Base-by-base conservation (phyloP, 768 basidiomycete species). In the Solioccasus polychromus region DNA sequence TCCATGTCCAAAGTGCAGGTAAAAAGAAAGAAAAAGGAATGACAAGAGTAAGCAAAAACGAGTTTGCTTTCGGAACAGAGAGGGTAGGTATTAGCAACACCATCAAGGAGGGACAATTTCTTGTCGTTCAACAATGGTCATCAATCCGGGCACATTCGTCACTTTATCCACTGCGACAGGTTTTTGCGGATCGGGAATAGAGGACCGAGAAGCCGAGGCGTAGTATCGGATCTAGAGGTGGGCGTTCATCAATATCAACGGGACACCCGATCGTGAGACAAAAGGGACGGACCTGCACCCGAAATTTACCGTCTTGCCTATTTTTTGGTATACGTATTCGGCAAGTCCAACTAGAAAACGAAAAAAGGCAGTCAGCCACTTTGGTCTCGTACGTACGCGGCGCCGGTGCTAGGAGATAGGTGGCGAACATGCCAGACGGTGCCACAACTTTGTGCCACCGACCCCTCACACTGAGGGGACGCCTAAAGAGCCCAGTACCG, bases 91-190 rank as follows among this genome's bases (percentile, higher is more conserved):
- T n/a, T n/a, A n/a, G n/a, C n/a, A n/a, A n/a, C n/a, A n/a, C n/a
- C n/a, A 18, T 62, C 48, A 66, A 40, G 32, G 45, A 3, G n/a
- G n/a, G n/a, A 36, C 20, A 20, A 58, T 35, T 45, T 58, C 66
- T 50, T 65, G 70, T 38, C 81, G 71, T 37, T 67, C 68, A 39
- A 82, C 20, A 59, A 88, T 77, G 30, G 83, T 88, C 88, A 89
- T 90, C 24, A 88, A 72, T 8, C 87, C 88, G 2, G 83, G 82
- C 6, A 89, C 73, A 51, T 76, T 74, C 52, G 68, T 75, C 39
- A 76, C 79, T 47, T 76, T 73, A 47, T 84, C 78, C 37, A 87
- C 60, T 1, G 78, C 78, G 20, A 88, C 77, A 2, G 85, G 85
- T 20, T 70, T 71, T 54, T 74, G 75, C 12, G 85, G 79, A 61